These are phyloP conservation scores for Meyerozyma guilliermondii DNA, from an alignment of 1,139 yeast species.

Conservation along the genomic window DNA sequence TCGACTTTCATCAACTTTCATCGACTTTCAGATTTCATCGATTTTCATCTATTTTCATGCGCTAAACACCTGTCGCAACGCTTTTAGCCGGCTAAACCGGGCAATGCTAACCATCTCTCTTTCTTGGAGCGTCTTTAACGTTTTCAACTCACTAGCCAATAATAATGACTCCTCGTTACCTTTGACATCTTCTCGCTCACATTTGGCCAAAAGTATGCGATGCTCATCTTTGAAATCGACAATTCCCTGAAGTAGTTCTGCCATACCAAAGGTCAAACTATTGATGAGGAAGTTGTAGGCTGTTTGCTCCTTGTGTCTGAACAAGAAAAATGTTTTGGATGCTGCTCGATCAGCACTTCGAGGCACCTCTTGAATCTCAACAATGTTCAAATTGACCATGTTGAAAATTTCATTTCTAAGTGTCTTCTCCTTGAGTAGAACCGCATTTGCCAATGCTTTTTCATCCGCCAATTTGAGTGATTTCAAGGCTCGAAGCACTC, in stretches of 20 bases:
- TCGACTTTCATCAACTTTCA: too few relatives aligned
- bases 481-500: conserved; percentile 66
- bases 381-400: conserved; percentile 51
- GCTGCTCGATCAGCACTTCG: conserved; percentile 91
- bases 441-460: conserved; percentile 70
- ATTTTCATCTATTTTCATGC: too few relatives aligned
- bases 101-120: conserved; percentile 52
- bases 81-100: conserved; percentile 49
- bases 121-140: conserved; percentile 55
- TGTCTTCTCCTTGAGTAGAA: conserved; percentile 70
- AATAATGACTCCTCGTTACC: conserved; percentile 75
- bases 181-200: conserved; percentile 84
- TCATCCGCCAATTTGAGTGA: conserved; percentile 74
- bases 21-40: too few relatives aligned
- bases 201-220: conserved; percentile 66
- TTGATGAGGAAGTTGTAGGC: conserved; percentile 46
- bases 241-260: conserved; percentile 53
- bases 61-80: conserved; percentile 45
- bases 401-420: conserved; percentile 62
- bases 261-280: conserved; percentile 44
- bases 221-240: conserved; percentile 57
- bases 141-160: conserved; percentile 69
- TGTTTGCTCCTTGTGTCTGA: conserved; percentile 63
- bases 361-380: conserved; percentile 88
- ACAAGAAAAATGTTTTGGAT: conserved; percentile 77